These are phyloP conservation scores for Suhomyces terraborum DNA, from an alignment of 1,139 yeast genomes.

Conservation along the genomic window DNA sequence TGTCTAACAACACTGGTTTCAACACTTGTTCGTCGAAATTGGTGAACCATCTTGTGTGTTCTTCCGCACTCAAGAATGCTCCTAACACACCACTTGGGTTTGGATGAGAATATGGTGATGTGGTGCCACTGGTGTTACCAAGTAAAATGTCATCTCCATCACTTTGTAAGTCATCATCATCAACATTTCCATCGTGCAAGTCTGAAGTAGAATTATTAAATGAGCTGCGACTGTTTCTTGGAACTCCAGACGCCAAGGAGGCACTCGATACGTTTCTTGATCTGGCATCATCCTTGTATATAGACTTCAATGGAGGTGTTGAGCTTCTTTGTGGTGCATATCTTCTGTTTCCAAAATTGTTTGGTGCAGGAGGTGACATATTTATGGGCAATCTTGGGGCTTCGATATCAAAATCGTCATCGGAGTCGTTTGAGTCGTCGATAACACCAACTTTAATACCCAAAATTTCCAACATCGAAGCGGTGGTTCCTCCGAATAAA, in stretches of 20 bases:
- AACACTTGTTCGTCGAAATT: constrained; percentile 93
- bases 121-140: constrained; percentile 10
- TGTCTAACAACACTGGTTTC: constrained; percentile 89
- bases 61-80: constrained; percentile 60
- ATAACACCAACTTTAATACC: constrained; percentile 91
- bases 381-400: constrained; percentile 54
- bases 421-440: constrained; percentile 72
- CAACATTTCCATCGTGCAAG: constrained; percentile 20
- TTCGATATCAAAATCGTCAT: constrained; percentile 94
- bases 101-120: constrained; percentile 1
- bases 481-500: constrained; percentile 97
- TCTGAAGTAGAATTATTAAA: constrained; percentile 11
- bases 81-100: constrained; percentile 37
- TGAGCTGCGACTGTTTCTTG: constrained; percentile 8
- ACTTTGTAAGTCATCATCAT: constrained; percentile 40
- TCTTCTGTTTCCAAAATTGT: constrained; percentile 38
- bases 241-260: constrained; percentile 25
- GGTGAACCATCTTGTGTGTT: constrained; percentile 88
- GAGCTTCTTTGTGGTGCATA: constrained; percentile 20
- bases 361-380: constrained; percentile 20
- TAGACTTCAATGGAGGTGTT: constrained; percentile 12
- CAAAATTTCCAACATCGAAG: constrained; percentile 93
- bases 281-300: constrained; percentile 21
- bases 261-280: constrained; percentile 32
- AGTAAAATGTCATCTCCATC: constrained; percentile 45